Percentiles rank a stretch among this genome's conserved stretches.
phyloP scores from a whole-genome alignment of 2,329 filamentous ascomycete genomes.

The Cercospora canescens region DNA sequence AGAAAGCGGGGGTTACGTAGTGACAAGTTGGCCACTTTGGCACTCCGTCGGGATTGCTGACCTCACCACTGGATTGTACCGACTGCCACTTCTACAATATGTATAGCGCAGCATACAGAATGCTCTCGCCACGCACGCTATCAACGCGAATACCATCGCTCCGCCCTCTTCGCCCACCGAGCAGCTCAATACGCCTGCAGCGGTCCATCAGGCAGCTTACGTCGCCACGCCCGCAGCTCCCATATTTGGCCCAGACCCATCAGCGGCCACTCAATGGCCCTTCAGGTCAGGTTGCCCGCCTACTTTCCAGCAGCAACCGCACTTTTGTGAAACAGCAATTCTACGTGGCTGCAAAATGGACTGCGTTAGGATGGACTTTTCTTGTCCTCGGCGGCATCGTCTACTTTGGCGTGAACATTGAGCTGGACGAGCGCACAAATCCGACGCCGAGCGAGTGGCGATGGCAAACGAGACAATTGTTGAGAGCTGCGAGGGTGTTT shows the following conservation, averaged over 20 bases:
- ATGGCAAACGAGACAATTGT: conserved; percentile 66
- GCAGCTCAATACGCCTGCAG: conserved; percentile 13
- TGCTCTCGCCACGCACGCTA: conserved; percentile 22
- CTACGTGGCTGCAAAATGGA: conserved; percentile 68
- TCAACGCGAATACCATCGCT: conserved; percentile 26
- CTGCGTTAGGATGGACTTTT: conserved; percentile 64
- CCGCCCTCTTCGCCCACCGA: conserved; percentile 30
- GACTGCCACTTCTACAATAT: neutral
- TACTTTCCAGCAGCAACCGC: conserved; percentile 77
- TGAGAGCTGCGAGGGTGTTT: conserved; percentile 57
- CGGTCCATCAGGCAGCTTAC: conserved; percentile 62
- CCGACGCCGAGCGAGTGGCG: conserved; percentile 84
- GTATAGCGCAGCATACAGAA: conserved; percentile 1
- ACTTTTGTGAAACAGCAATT: conserved; percentile 70
- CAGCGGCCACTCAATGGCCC: conserved; percentile 22
- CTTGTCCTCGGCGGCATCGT: conserved; percentile 61
- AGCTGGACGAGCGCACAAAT: conserved; percentile 71
- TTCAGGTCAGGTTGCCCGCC: conserved; percentile 58
- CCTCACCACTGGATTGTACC: neutral
- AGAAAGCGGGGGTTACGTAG: too few relatives aligned
- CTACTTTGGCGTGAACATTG: conserved; percentile 68
- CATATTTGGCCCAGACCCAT: conserved; percentile 61
- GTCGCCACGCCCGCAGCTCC: conserved; percentile 61
- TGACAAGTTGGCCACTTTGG: too few relatives aligned
- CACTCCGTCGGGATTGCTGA: neutral